Evolutionary conservation across 73 alveolate genomes (phyloP).

Genomic region (Diophrys appendiculata): DNA sequence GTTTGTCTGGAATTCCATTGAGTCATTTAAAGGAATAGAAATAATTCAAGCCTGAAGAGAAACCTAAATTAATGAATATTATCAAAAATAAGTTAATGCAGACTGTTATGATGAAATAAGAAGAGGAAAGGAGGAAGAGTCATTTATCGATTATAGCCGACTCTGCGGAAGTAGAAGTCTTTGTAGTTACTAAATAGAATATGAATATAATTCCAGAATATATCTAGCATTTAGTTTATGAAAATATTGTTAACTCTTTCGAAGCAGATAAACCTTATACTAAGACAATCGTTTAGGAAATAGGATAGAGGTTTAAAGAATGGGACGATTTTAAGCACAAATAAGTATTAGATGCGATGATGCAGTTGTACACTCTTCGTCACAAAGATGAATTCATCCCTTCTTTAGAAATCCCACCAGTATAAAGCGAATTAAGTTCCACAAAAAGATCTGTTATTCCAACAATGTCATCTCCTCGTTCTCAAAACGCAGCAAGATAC

Average conservation of each 20-base stretch:
- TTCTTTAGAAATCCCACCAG: too few species aligned
- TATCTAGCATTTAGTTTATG: constrained; percentile 8
- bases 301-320: constrained; percentile 39
- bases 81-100: too few species aligned
- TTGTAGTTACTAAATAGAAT: background rate
- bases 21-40: background rate
- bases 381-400: too few species aligned
- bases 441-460: too few species aligned
- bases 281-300: constrained; percentile 1
- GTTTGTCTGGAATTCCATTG: background rate
- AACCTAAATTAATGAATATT: background rate
- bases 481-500: too few species aligned
- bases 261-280: constrained; percentile 35
- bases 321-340: constrained; percentile 50
- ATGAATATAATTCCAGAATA: background rate
- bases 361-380: too few species aligned
- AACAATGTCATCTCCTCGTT: too few species aligned
- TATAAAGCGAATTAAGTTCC: too few species aligned
- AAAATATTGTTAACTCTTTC: constrained; percentile 16
- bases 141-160: background rate
- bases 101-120: background rate
- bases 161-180: constrained; percentile 5
- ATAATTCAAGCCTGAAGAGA: background rate
- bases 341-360: too few species aligned
- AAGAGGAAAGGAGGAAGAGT: background rate